Evolutionary conservation across 1,284 basidiomycete genomes (phyloP).

Genomic region (Stygiomarasmius scandens): DNA sequence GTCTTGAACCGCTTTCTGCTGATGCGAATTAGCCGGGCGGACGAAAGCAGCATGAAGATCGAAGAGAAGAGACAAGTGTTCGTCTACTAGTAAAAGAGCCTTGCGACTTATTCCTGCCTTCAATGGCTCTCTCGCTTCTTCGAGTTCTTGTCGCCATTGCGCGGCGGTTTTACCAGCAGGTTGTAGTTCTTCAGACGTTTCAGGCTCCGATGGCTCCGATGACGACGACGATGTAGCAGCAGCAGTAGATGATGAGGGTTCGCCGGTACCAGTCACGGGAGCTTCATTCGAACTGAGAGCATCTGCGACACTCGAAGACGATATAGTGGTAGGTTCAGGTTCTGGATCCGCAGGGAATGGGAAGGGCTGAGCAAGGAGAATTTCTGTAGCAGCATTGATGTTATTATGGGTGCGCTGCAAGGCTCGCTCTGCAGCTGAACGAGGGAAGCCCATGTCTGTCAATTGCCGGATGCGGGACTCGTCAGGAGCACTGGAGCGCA

Average conservation of each 20-base stretch:
- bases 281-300: slow-evolving; percentile 14
- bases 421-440: slow-evolving; percentile 83
- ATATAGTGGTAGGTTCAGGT: slow-evolving; percentile 31
- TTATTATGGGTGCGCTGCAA: slow-evolving; percentile 88
- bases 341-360: slow-evolving; percentile 68
- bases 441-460: slow-evolving; percentile 96
- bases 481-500: slow-evolving; percentile 62
- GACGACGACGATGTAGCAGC: slow-evolving; percentile 19
- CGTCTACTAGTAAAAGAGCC: slow-evolving; percentile 82
- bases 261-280: slow-evolving; percentile 7
- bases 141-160: slow-evolving; percentile 66
- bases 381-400: slow-evolving; percentile 86
- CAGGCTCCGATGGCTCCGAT: slow-evolving; percentile 25
- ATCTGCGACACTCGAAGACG: slow-evolving; percentile 20
- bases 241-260: slow-evolving; percentile 7
- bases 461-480: slow-evolving; percentile 81
- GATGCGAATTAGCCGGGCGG: slow-evolving; percentile 60
- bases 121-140: slow-evolving; percentile 67
- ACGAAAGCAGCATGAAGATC: slow-evolving; percentile 85
- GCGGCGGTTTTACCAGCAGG: slow-evolving; percentile 38
- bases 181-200: slow-evolving; percentile 11
- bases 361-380: slow-evolving; percentile 84
- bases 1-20: slow-evolving; percentile 61
- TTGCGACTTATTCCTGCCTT: slow-evolving; percentile 67
- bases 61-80: slow-evolving; percentile 86